phyloP scores from a whole-genome alignment of 176 grass and related monocot genomes.

The Oryza rufipogon region DNA sequence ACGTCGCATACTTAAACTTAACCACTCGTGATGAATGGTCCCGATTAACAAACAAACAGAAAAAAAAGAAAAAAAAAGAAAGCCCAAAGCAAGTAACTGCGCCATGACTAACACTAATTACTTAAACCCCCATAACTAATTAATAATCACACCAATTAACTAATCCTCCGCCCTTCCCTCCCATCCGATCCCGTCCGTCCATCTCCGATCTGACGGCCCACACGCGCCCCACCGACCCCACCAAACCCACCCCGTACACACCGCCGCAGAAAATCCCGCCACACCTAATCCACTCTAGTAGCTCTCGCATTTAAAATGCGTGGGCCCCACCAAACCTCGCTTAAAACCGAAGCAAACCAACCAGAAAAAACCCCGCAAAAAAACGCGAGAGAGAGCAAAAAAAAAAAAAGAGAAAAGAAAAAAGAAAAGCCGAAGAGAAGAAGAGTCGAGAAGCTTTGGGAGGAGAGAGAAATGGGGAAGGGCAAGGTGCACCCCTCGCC shows the following conservation, averaged over 20 bases:
- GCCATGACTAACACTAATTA: not conserved
- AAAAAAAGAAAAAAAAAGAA: not conserved
- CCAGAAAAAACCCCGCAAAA: not conserved
- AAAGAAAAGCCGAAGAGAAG: not conserved
- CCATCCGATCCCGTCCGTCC: not conserved
- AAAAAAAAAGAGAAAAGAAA: not conserved
- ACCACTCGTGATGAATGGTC: not conserved
- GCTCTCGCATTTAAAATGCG: not conserved
- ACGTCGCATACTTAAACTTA: not conserved
- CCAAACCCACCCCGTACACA: not conserved
- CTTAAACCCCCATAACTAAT: not conserved
- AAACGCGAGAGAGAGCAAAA: not conserved
- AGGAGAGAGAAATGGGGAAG: constrained; percentile 49
- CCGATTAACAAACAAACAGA: not conserved
- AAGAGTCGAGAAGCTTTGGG: constrained; percentile 7
- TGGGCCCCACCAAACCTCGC: not conserved
- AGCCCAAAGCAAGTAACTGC: not conserved
- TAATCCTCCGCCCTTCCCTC: not conserved
- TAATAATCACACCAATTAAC: not conserved
- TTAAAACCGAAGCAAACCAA: constrained; percentile 50
- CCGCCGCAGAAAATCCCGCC: constrained; percentile 22
- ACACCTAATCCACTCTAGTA: constrained; percentile 22
- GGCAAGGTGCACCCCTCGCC: constrained; percentile 84
- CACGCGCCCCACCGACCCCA: not conserved
- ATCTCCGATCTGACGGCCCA: not conserved